Percentiles rank a stretch among this genome's conserved stretches.
Conservation (phyloP, 192 early-diverging fungal genomes). For the Coemansia sp. region DNA sequence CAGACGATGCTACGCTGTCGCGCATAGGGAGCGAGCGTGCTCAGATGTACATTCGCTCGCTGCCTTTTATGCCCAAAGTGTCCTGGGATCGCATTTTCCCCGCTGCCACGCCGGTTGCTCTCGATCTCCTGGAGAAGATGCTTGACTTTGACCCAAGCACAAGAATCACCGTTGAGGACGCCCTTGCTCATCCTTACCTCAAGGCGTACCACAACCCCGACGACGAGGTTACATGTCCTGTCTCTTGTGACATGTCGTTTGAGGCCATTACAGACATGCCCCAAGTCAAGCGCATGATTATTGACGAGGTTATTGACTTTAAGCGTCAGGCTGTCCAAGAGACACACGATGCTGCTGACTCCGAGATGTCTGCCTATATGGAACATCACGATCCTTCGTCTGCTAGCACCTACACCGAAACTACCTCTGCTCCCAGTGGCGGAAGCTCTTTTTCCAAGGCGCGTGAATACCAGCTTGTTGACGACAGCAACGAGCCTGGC, state of each 20-base stretch:
- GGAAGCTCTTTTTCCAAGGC: conserved; percentile 34
- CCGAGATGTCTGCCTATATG: conserved; percentile 29
- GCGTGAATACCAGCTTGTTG: conserved; percentile 41
- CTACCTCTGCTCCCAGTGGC: conserved; percentile 15
- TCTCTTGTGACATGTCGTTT: conserved; percentile 50
- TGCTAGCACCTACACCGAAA: conserved; percentile 16
- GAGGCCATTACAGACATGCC: conserved; percentile 42
- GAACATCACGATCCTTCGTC: conserved; percentile 16
- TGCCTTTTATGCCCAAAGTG: conserved; percentile 87
- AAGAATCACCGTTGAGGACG: conserved; percentile 91
- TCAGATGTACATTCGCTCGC: conserved; percentile 90
- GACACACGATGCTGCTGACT: conserved; percentile 40
- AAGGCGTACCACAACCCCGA: conserved; percentile 88
- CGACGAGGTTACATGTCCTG: conserved; percentile 66
- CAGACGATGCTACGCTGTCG: conserved; percentile 84
- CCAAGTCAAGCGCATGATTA: conserved; percentile 67
- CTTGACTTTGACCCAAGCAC: conserved; percentile 91
- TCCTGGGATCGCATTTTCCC: conserved; percentile 88
- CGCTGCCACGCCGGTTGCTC: conserved; percentile 72
- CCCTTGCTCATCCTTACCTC: conserved; percentile 90
- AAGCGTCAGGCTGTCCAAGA: conserved; percentile 60
- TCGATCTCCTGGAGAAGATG: conserved; percentile 85
- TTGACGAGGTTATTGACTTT: conserved; percentile 78
- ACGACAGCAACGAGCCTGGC: conserved; percentile 47
- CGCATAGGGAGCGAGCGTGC: conserved; percentile 93